These are phyloP conservation scores for Neoascochyta sp. DNA, from an alignment of 2,329 filamentous ascomycete species.

Conservation along the genomic window DNA sequence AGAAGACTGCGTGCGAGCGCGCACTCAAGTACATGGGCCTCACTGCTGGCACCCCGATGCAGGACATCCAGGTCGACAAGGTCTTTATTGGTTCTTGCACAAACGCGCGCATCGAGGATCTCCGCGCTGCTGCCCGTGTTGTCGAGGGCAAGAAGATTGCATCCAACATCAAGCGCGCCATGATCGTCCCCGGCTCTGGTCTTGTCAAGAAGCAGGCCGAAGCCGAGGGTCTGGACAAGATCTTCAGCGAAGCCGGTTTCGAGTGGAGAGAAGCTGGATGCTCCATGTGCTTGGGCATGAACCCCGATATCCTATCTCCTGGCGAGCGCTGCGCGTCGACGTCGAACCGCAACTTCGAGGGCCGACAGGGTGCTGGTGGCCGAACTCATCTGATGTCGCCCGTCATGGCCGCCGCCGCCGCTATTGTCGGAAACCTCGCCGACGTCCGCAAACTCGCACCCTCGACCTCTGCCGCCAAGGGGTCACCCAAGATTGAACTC, in stretches of 20 bases:
- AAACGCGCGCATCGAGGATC: conserved; percentile 93
- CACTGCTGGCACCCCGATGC: conserved; percentile 77
- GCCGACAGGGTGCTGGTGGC: conserved; percentile 85
- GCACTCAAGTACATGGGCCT: conserved; percentile 97
- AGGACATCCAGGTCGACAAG: conserved; percentile 91
- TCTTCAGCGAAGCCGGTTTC: conserved; percentile 88
- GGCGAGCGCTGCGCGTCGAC: conserved; percentile 92
- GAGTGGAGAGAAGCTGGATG: conserved; percentile 98
- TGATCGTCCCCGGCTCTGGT: conserved; percentile 95
- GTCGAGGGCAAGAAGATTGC: conserved; percentile 86
- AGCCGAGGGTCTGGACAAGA: conserved; percentile 84
- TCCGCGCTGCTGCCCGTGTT: conserved; percentile 79
- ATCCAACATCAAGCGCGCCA: conserved; percentile 82
- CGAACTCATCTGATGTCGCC: conserved; percentile 96
- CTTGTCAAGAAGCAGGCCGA: conserved; percentile 91
- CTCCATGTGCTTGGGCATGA: conserved; percentile 99
- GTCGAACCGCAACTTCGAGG: conserved; percentile 96
- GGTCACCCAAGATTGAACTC: conserved; percentile 58
- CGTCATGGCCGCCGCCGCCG: conserved; percentile 90
- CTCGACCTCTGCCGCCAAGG: conserved; percentile 42
- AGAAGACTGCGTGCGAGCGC: conserved; percentile 74
- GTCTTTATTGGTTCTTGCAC: conserved; percentile 98
- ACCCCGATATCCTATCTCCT: conserved; percentile 91
- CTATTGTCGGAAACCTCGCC: conserved; percentile 83
- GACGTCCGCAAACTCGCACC: conserved; percentile 78